Evolutionary conservation across 306 rosid genomes (phyloP), one percentile per base, ranked within the genome.

Genomic region (Arachis stenosperma): DNA sequence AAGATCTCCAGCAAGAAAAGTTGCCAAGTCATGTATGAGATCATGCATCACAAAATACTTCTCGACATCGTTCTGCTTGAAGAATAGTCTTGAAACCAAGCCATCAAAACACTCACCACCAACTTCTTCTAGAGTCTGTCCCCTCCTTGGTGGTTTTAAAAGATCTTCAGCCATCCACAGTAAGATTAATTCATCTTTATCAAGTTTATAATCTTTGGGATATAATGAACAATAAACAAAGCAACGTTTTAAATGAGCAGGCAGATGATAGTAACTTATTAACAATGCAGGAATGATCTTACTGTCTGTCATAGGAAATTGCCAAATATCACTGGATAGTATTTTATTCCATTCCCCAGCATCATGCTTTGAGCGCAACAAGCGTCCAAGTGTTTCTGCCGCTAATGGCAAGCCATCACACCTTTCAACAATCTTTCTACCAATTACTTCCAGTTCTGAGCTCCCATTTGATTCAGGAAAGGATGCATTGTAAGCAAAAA

Each of bases 141-240:
- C n/a, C 42, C 4, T 9, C 9, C 59, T 27, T 7, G 10, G 12
- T 15, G 51, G 39, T 6, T 1, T 7, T n/a, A 81, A 50, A 6
- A 81, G 67, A 5, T 51, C 81, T 43, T 81, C 80, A 2, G 70
- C 81, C 81, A 80, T 65, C 81, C 78, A 70, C 7, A 17, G 9
- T 4, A 70, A 2, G 0, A 81, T 36, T 27, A 81, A 48, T 1
- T 75, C 60, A 13, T 62, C 7, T 44, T 58, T 69, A 65, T 73
- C 81, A 0, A 74, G 29, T 42, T 55, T 12, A 7, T 70, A 54
- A 14, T 33, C 61, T 59, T 82, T 82, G 3, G 86, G 83, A 17
- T 70, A 82, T 15, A 82, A 56, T 0, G 85, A 77, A 65, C 77
- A 82, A 60, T 82, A 80, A 15, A 78, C 83, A 85, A 86, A 86